Conservation (phyloP, 2,329 filamentous ascomycete species). For the Calycina marina region DNA sequence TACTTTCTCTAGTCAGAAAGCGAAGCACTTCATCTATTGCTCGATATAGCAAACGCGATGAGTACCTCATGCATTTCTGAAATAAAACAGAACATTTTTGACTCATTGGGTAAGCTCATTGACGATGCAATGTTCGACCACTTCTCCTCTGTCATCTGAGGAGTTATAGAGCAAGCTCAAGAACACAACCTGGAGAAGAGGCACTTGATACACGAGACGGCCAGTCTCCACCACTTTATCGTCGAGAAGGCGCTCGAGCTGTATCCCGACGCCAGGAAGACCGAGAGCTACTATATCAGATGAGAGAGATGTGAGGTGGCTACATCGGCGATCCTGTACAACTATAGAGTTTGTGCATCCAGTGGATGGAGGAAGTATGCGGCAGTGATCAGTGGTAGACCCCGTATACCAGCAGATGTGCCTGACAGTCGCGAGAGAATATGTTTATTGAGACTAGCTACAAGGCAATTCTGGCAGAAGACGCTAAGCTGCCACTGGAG, state of each 20-base stretch:
- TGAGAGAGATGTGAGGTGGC: constrained; percentile 32
- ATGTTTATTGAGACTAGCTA: constrained; percentile 21
- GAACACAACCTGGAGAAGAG: too few species aligned
- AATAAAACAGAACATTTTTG: constrained; percentile 28
- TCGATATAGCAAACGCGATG: constrained; percentile 35
- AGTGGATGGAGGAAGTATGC: constrained; percentile 43
- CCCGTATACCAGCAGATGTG: constrained; percentile 1
- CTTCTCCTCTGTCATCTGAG: constrained; percentile 31
- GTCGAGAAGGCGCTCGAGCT: constrained; percentile 31
- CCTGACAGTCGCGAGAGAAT: constrained; percentile 15
- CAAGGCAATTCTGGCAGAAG: constrained; percentile 17
- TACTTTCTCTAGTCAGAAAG: constrained; percentile 2
- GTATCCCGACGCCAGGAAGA: constrained; percentile 23
- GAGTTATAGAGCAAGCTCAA: constrained; percentile 36
- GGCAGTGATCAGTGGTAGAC: constrained; percentile 30
- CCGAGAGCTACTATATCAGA: constrained; percentile 26
- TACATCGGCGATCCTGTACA: constrained; percentile 36
- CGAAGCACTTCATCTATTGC: constrained; percentile 29
- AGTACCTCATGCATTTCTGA: constrained; percentile 30
- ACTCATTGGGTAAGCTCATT: constrained; percentile 27
- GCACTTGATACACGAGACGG: constrained; percentile 36
- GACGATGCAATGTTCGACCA: constrained; percentile 18
- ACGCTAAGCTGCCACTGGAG: constrained; percentile 15
- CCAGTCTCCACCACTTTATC: constrained; percentile 38
- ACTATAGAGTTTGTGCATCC: constrained; percentile 38